Conservation (phyloP, 495 filamentous ascomycete species). For the Aspergillus mulundensis region DNA sequence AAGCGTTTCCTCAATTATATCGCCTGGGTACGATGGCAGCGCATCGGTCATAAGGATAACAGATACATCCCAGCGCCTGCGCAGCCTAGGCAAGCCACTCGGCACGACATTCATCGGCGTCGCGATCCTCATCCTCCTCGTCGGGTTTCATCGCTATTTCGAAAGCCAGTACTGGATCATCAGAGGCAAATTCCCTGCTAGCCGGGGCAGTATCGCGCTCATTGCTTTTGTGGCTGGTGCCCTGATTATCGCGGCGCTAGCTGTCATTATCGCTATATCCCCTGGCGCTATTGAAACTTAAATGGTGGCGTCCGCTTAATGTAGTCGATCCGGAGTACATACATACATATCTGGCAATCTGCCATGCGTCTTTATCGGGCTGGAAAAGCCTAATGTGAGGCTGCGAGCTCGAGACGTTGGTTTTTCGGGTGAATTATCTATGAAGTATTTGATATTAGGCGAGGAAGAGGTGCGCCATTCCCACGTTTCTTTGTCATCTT, state of each 20-base stretch:
- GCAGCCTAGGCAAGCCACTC: slow-evolving; percentile 84
- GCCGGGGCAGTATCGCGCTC: slow-evolving; percentile 77
- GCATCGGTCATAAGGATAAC: slow-evolving; percentile 10
- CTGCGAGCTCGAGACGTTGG: background rate
- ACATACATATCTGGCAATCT: background rate
- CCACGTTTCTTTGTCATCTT: background rate
- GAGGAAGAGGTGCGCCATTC: slow-evolving; percentile 3
- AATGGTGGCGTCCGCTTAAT: background rate
- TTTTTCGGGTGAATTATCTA: background rate
- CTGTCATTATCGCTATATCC: slow-evolving; percentile 66
- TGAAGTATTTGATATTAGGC: background rate
- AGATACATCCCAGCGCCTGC: slow-evolving; percentile 44
- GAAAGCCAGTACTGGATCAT: slow-evolving; percentile 80
- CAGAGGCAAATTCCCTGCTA: slow-evolving; percentile 89
- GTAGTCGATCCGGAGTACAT: background rate
- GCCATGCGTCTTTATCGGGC: background rate
- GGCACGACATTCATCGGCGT: slow-evolving; percentile 90
- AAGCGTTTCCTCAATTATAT: slow-evolving; percentile 19
- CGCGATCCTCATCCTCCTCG: slow-evolving; percentile 75
- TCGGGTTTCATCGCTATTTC: slow-evolving; percentile 73
- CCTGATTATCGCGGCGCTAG: slow-evolving; percentile 66
- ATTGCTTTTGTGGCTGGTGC: slow-evolving; percentile 65
- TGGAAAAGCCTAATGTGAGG: background rate
- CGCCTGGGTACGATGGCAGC: slow-evolving; percentile 20
- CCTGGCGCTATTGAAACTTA: slow-evolving; percentile 45